Base-by-base conservation (phyloP, 305 asterid species). In the Fraxinus baroniana region DNA sequence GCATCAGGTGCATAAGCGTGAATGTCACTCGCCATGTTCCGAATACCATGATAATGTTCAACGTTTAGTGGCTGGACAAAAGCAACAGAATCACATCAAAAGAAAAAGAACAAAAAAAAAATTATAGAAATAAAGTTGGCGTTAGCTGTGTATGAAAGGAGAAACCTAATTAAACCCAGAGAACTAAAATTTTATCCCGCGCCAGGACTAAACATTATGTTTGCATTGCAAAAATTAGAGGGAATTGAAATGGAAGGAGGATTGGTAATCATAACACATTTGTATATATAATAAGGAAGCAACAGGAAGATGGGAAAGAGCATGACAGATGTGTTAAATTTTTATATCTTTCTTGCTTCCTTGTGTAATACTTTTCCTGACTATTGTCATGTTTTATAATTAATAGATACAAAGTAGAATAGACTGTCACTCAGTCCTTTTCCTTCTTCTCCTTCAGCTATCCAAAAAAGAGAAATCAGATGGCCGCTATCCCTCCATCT, bases 1-100 rank as follows among this genome's bases (percentile, higher is more conserved):
- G 99, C 98, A 92, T 96, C 98, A 70, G 98, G 97, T 87, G 99
- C 98, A 74, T 94, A 96, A 60, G 98, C 97, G 86, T 94, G 99
- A 89, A 96, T 91, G 85, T 91, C 99, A 86, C 97, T 86, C 66
- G 99, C 99, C 98, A 93, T 91, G 84, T 74, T 83, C 84, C 98
- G 97, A 77, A 96, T 82, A 79, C 89, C 92, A 85, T 94, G 92
- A 85, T 90, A 96, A 74, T 96, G 99, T 81, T 93, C 94, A 77
- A 90, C 88, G 84, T 93, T 92, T 79, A 93, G 93, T 1, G 99
- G 99, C 99, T 94, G 97, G 82, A 74, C 81, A 36, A 83, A 83
- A 76, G 79, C 70, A 81, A 64, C 66, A 81, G 39, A 79, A 80
- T 78, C 24, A 79, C 77, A 76, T 57, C 75, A 83, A 80, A 79